Evolutionary conservation across 345 rosid species (phyloP).

Genomic region (Aegle marmelos): DNA sequence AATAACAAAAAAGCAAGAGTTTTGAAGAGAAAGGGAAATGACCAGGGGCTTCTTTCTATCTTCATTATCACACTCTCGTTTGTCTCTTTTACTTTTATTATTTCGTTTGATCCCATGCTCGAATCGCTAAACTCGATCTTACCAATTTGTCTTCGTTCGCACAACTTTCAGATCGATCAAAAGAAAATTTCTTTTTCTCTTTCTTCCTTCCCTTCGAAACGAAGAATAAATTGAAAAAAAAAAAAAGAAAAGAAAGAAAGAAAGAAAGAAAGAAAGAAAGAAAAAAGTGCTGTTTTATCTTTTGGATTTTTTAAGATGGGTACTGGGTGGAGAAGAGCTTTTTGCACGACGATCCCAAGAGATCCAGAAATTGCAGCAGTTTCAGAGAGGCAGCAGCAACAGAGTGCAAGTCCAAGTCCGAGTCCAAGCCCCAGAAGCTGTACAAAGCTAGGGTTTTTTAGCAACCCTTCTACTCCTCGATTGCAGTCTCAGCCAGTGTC

Average conservation of each 20-base stretch:
- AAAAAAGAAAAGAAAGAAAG: too few relatives aligned
- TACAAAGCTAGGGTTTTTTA: slow-evolving; percentile 56
- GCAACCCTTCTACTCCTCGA: slow-evolving; percentile 74
- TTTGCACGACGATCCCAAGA: slow-evolving; percentile 74
- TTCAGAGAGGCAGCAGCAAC: slow-evolving; percentile 36
- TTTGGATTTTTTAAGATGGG: slow-evolving; percentile 45
- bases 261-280: too few relatives aligned
- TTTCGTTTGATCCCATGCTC: slow-evolving; percentile 37
- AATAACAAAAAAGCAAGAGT: too few relatives aligned
- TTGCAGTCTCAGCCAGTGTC: slow-evolving; percentile 25
- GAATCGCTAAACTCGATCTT: slow-evolving; percentile 21
- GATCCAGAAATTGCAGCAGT: slow-evolving; percentile 38
- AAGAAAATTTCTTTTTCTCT: slow-evolving; percentile 23
- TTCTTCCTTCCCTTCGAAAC: background rate
- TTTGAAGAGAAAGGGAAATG: background rate
- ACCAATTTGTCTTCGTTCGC: slow-evolving; percentile 46
- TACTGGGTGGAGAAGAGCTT: slow-evolving; percentile 96
- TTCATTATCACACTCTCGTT: slow-evolving; percentile 17
- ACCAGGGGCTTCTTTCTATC: background rate
- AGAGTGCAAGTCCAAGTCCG: slow-evolving; percentile 10
- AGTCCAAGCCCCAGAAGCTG: slow-evolving; percentile 55
- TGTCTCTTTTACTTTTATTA: slow-evolving; percentile 22
- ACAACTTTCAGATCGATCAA: slow-evolving; percentile 28
- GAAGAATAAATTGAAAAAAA: too few relatives aligned
- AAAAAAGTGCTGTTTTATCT: background rate